Evolutionary conservation across 768 basidiomycete genomes (phyloP).

Genomic region (Paxillus ammoniavirescens): DNA sequence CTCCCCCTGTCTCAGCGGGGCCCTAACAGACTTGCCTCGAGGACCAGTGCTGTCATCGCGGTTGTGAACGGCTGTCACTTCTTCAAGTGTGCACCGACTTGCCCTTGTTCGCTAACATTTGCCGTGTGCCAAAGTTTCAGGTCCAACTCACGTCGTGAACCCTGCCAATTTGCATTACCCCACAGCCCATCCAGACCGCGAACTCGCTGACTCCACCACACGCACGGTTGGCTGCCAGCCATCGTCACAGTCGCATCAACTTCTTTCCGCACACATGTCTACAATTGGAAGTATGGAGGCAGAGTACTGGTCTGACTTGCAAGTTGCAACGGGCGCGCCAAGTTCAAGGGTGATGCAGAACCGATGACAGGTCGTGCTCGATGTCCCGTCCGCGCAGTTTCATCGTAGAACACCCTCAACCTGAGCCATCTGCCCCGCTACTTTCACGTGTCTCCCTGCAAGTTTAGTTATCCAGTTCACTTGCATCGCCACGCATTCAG

Average conservation of each 20-base stretch:
- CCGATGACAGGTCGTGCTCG: neutral
- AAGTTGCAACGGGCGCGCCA: neutral
- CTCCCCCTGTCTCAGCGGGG: neutral
- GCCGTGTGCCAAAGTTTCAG: neutral
- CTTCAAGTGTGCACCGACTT: neutral
- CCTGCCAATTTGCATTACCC: conserved; percentile 2
- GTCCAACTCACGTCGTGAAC: neutral
- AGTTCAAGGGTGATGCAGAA: neutral
- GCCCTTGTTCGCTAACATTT: neutral
- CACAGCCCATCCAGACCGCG: conserved; percentile 1
- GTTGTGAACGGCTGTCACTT: neutral
- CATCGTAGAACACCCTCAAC: conserved; percentile 19
- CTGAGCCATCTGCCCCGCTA: conserved; percentile 6
- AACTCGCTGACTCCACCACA: neutral
- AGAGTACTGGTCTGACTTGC: neutral
- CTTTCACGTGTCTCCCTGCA: conserved; percentile 9
- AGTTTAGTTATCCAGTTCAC: conserved; percentile 5
- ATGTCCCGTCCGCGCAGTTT: neutral
- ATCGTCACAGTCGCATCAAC: neutral
- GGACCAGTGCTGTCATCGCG: neutral
- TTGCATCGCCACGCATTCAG: conserved; percentile 3
- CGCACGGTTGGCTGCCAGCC: neutral
- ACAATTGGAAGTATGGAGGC: neutral
- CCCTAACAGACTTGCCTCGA: neutral
- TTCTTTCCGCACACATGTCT: neutral